phyloP scores from a whole-genome alignment of 2,329 filamentous ascomycete species.

The Hymenoscyphus salicellus region DNA sequence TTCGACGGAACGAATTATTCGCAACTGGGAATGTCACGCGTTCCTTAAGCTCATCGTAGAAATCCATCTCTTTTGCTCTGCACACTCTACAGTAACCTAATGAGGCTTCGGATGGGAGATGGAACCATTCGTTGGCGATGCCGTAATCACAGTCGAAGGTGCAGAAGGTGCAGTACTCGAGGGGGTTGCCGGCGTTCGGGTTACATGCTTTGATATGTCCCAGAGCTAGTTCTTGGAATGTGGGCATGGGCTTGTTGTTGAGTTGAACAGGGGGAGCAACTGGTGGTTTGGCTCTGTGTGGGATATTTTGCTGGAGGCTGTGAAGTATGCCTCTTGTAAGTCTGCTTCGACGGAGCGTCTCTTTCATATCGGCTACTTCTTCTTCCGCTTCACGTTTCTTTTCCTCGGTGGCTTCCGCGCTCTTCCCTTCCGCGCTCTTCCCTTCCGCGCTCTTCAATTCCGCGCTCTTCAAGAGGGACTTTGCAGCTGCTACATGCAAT shows the following conservation, averaged over 20 bases:
- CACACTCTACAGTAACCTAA: slow-evolving; percentile 21
- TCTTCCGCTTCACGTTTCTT: too few relatives aligned
- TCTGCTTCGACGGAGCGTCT: not conserved
- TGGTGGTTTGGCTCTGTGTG: not conserved
- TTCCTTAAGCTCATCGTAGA: not conserved
- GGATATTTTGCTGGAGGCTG: not conserved
- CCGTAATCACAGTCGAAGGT: slow-evolving; percentile 19
- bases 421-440: too few relatives aligned
- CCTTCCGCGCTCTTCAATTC: too few relatives aligned
- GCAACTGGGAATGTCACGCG: too few relatives aligned
- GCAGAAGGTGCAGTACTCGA: slow-evolving; percentile 23
- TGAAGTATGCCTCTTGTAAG: not conserved
- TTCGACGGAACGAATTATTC: too few relatives aligned
- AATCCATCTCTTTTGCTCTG: slow-evolving; percentile 1
- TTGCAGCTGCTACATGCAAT: too few relatives aligned
- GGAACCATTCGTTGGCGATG: slow-evolving; percentile 15
- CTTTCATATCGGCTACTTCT: not conserved
- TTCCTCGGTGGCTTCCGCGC: too few relatives aligned
- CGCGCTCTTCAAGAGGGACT: too few relatives aligned
- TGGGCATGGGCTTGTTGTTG: not conserved
- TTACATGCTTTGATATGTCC: slow-evolving; percentile 9
- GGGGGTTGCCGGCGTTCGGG: not conserved
- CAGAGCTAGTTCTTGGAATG: not conserved
- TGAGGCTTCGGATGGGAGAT: slow-evolving; percentile 18
- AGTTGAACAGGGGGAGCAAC: not conserved